Conservation (phyloP, 2,329 filamentous ascomycete species). For the Fusarium algeriense region DNA sequence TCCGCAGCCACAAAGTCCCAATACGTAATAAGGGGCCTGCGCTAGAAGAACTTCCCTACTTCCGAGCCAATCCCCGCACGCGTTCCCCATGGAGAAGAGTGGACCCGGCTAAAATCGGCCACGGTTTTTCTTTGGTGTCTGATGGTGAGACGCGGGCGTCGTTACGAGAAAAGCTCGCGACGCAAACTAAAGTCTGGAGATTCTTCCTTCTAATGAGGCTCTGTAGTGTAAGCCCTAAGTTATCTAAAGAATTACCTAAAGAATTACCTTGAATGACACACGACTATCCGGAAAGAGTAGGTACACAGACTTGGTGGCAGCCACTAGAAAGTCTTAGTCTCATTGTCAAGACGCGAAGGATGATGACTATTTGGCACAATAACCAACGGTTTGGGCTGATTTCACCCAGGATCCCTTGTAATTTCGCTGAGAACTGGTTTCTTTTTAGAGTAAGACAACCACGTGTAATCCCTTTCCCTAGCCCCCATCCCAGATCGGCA, state of each 20-base stretch:
- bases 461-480: constrained; percentile 3
- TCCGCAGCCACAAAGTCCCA: neutral
- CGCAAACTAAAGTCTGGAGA: constrained; percentile 1
- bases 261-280: constrained; percentile 19
- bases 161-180: constrained; percentile 15
- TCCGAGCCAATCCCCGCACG: constrained; percentile 32
- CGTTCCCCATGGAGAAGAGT: constrained; percentile 32
- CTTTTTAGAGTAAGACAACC: neutral
- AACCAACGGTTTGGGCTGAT: neutral
- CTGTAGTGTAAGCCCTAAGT: constrained; percentile 1
- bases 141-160: constrained; percentile 15
- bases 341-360: constrained; percentile 16
- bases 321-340: neutral
- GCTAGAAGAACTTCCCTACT: neutral
- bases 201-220: constrained; percentile 17
- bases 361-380: neutral
- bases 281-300: constrained; percentile 16
- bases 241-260: constrained; percentile 38
- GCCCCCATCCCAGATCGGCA: constrained; percentile 7
- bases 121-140: neutral
- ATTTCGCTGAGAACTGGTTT: neutral
- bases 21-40: constrained; percentile 20
- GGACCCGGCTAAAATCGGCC: constrained; percentile 16
- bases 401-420: neutral
- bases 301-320: neutral